These are phyloP conservation scores for Sporothrix brasiliensis DNA, from an alignment of 2,329 filamentous ascomycete genomes.

Conservation along the genomic window DNA sequence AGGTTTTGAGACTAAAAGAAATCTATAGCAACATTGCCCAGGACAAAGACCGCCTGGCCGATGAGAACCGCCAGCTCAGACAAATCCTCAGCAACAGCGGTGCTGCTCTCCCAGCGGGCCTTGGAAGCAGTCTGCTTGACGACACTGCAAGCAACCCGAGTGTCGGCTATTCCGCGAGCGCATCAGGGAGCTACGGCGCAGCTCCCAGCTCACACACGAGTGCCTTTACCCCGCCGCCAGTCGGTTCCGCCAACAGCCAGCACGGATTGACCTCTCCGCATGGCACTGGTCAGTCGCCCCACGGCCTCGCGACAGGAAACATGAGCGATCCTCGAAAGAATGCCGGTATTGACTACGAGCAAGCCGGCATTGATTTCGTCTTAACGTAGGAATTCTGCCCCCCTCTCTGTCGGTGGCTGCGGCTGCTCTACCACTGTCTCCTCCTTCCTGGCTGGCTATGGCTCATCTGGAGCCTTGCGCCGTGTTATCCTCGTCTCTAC, in stretches of 20 bases:
- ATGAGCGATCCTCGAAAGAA: conserved; percentile 42
- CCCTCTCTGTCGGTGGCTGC: conserved; percentile 41
- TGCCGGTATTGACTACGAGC: conserved; percentile 68
- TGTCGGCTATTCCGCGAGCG: conserved; percentile 58
- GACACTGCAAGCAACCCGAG: conserved; percentile 53
- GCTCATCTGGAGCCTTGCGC: neutral
- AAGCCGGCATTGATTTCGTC: conserved; percentile 86
- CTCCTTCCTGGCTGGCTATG: conserved; percentile 1
- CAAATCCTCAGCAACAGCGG: conserved; percentile 58
- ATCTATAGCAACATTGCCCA: conserved; percentile 72
- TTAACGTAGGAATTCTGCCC: conserved; percentile 75
- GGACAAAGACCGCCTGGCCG: conserved; percentile 73
- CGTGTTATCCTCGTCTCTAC: neutral
- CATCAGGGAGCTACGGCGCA: conserved; percentile 63
- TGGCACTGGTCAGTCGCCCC: conserved; percentile 2
- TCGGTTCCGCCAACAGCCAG: conserved; percentile 37
- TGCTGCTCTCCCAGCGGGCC: conserved; percentile 42
- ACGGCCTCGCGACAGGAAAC: conserved; percentile 27
- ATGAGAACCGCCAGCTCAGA: conserved; percentile 79
- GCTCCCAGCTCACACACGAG: conserved; percentile 48
- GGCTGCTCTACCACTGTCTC: conserved; percentile 22
- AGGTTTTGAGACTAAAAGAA: conserved; percentile 86
- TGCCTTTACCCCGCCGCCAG: conserved; percentile 53
- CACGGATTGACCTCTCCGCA: conserved; percentile 32
- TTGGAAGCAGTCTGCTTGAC: conserved; percentile 42